Evolutionary conservation across 495 filamentous ascomycete genomes (phyloP).

Genomic region (Geopyxis carbonaria): DNA sequence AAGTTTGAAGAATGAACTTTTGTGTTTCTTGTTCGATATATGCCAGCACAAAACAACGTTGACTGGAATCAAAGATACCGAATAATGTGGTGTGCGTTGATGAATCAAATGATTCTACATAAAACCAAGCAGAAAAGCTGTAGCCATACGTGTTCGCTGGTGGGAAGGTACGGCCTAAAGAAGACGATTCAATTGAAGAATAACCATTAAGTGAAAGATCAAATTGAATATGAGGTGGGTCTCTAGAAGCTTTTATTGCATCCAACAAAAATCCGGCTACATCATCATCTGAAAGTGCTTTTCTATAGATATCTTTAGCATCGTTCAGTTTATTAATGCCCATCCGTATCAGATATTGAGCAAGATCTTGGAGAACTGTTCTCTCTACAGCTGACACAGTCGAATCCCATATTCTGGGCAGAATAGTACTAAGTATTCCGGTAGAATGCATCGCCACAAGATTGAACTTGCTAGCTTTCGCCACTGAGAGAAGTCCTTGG

Average conservation of each 20-base stretch:
- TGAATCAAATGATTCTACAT: conserved; percentile 68
- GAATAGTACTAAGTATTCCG: conserved; percentile 52
- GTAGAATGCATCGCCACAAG: conserved; percentile 60
- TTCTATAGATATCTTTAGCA: conserved; percentile 55
- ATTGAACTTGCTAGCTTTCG: conserved; percentile 51
- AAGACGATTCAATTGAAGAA: conserved; percentile 73
- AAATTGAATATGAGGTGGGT: conserved; percentile 78
- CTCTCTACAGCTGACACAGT: conserved; percentile 36
- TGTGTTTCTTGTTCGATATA: conserved; percentile 91
- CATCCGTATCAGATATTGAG: conserved; percentile 40
- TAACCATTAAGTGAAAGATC: conserved; percentile 78
- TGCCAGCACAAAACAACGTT: conserved; percentile 83
- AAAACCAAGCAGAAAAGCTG: conserved; percentile 74
- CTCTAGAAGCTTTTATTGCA: conserved; percentile 51
- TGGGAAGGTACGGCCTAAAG: conserved; percentile 66
- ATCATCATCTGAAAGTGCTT: conserved; percentile 40
- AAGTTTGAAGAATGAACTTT: conserved; percentile 92
- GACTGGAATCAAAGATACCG: conserved; percentile 79
- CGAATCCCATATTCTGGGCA: conserved; percentile 48
- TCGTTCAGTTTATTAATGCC: conserved; percentile 65
- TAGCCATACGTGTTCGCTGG: conserved; percentile 57
- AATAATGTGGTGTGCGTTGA: conserved; percentile 86
- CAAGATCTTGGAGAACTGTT: conserved; percentile 41
- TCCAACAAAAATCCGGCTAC: conserved; percentile 57
- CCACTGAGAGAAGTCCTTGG: conserved; percentile 35